Conservation (phyloP, 176 grass and related monocot species). For the Bothriochloa decipiens region DNA sequence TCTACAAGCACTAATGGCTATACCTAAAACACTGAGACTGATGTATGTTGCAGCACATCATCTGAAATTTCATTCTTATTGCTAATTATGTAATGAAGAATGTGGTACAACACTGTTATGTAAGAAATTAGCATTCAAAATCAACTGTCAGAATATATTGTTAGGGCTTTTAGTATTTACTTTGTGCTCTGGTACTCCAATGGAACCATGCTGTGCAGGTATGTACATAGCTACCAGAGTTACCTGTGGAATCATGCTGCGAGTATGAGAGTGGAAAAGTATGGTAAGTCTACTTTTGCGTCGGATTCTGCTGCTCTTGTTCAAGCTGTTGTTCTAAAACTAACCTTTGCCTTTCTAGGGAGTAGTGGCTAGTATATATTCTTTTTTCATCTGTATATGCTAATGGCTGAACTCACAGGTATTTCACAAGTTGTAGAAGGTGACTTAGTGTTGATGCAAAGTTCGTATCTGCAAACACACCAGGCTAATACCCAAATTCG, state of each 20-base stretch:
- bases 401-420: constrained; percentile 58
- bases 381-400: constrained; percentile 34
- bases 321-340: not conserved
- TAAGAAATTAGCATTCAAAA: not conserved
- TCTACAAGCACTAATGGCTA: constrained; percentile 89
- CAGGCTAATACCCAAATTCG: no score
- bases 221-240: constrained; percentile 99
- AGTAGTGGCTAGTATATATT: not conserved
- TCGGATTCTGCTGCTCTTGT: not conserved
- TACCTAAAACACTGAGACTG: constrained; percentile 88
- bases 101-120: constrained; percentile 26
- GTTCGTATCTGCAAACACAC: no score
- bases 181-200: constrained; percentile 2
- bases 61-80: constrained; percentile 17
- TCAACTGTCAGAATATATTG: not conserved
- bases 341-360: constrained; percentile 12
- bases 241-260: constrained; percentile 97
- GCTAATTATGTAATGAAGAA: constrained; percentile 24
- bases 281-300: constrained; percentile 60
- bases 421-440: constrained; percentile 78
- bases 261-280: constrained; percentile 86
- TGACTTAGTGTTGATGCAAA: no score
- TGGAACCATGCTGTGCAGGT: constrained; percentile 61
- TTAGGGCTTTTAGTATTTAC: constrained; percentile 1
- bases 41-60: constrained; percentile 60